Evolutionary conservation across 768 basidiomycete species (phyloP).

Genomic region (Trametes gibbosa): DNA sequence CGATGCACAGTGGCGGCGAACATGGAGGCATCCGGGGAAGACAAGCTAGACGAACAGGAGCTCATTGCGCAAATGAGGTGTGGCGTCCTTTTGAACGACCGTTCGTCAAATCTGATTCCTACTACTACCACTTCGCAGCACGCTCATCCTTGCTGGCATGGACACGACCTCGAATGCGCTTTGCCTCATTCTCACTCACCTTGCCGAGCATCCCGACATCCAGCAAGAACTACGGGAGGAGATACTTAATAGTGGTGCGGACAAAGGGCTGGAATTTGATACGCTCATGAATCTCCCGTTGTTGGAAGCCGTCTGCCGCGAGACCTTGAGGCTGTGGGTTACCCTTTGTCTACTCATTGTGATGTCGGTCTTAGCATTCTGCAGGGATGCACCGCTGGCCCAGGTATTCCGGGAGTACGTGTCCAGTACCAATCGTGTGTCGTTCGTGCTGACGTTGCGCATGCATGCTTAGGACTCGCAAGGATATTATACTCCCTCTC

Average conservation of each 20-base stretch:
- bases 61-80: conserved; percentile 22
- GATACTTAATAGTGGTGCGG: conserved; percentile 26
- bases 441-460: neutral
- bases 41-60: conserved; percentile 22
- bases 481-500: conserved; percentile 42
- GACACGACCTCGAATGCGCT: conserved; percentile 46
- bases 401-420: conserved; percentile 32
- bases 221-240: conserved; percentile 42
- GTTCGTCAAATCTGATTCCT: neutral
- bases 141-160: conserved; percentile 41
- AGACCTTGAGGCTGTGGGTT: conserved; percentile 50
- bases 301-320: conserved; percentile 60
- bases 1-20: conserved; percentile 21
- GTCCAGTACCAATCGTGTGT: neutral
- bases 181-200: conserved; percentile 34
- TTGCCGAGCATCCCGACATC: conserved; percentile 36
- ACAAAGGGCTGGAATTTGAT: conserved; percentile 36
- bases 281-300: conserved; percentile 49
- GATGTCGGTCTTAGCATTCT: conserved; percentile 4
- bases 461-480: conserved; percentile 29
- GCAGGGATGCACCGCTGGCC: conserved; percentile 46
- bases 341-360: conserved; percentile 10
- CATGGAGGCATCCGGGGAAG: conserved; percentile 12
- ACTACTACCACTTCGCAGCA: conserved; percentile 21
- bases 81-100: neutral